Evolutionary conservation across 2,329 filamentous ascomycete genomes (phyloP).

Genomic region (Periglandula ipomoeae): DNA sequence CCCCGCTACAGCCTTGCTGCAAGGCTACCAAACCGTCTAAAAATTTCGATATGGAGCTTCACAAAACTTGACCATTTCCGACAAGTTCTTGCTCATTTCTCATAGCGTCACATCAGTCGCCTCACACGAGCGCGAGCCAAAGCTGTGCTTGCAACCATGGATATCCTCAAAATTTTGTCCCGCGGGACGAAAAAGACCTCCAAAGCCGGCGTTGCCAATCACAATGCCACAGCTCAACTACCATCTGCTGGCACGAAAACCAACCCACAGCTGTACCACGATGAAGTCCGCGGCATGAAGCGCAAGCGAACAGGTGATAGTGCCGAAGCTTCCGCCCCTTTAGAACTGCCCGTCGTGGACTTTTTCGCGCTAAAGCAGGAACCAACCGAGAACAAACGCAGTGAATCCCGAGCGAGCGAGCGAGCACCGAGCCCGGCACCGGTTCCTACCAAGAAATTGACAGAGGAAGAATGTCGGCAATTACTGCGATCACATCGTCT

Average conservation of each 20-base stretch:
- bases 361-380: slow-evolving; percentile 47
- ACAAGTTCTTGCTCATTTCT: neutral
- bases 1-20: slow-evolving; percentile 15
- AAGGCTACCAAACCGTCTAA: slow-evolving; percentile 10
- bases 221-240: slow-evolving; percentile 33
- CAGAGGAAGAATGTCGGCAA: slow-evolving; percentile 63
- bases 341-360: slow-evolving; percentile 39
- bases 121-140: neutral
- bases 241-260: slow-evolving; percentile 55
- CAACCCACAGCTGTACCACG: slow-evolving; percentile 63
- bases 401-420: slow-evolving; percentile 13
- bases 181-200: slow-evolving; percentile 54
- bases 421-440: slow-evolving; percentile 20
- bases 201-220: slow-evolving; percentile 21
- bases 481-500: slow-evolving; percentile 72
- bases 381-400: slow-evolving; percentile 21
- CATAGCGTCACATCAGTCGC: neutral
- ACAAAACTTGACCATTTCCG: neutral
- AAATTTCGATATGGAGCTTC: slow-evolving; percentile 9
- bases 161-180: slow-evolving; percentile 65
- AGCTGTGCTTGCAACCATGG: slow-evolving; percentile 37
- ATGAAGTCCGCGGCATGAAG: slow-evolving; percentile 42
- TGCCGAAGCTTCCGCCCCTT: slow-evolving; percentile 18
- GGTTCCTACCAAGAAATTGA: slow-evolving; percentile 31
- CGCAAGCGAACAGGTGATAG: slow-evolving; percentile 41